Evolutionary conservation across 108 stramenopile genomes (phyloP).

Genomic region (Pseudonitzschia multistriata): DNA sequence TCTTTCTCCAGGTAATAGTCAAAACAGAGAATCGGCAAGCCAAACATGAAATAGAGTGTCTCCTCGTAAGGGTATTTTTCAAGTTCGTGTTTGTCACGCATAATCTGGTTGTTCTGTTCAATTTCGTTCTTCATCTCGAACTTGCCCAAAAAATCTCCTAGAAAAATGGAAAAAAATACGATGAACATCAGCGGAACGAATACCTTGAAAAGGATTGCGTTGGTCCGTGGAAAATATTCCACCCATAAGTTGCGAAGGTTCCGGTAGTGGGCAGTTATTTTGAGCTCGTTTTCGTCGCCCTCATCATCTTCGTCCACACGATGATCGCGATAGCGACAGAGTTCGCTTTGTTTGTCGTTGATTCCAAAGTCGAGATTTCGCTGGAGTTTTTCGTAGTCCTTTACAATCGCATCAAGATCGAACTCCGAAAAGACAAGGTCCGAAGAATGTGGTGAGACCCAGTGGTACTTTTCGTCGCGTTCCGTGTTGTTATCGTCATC

Average conservation of each 20-base stretch:
- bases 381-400: slow-evolving; percentile 8
- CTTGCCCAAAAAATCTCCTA: slow-evolving; percentile 28
- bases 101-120: slow-evolving; percentile 27
- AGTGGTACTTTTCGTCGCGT: not conserved
- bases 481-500: not conserved
- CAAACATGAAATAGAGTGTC: not conserved
- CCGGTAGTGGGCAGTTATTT: not conserved
- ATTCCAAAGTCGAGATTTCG: slow-evolving; percentile 1
- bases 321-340: not conserved
- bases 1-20: slow-evolving; percentile 3
- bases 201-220: slow-evolving; percentile 30
- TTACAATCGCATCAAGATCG: slow-evolving; percentile 5
- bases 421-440: not conserved
- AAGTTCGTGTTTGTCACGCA: slow-evolving; percentile 18
- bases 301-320: not conserved
- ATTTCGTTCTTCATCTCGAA: slow-evolving; percentile 32
- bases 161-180: slow-evolving; percentile 15
- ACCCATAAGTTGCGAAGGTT: not conserved
- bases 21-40: slow-evolving; percentile 5
- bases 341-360: not conserved
- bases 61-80: not conserved
- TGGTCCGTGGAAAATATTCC: slow-evolving; percentile 22
- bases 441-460: slow-evolving; percentile 11
- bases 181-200: slow-evolving; percentile 35
- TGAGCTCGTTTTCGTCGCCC: not conserved